Evolutionary conservation across 139 green algal genomes (phyloP).

Genomic region (Chara braunii): DNA sequence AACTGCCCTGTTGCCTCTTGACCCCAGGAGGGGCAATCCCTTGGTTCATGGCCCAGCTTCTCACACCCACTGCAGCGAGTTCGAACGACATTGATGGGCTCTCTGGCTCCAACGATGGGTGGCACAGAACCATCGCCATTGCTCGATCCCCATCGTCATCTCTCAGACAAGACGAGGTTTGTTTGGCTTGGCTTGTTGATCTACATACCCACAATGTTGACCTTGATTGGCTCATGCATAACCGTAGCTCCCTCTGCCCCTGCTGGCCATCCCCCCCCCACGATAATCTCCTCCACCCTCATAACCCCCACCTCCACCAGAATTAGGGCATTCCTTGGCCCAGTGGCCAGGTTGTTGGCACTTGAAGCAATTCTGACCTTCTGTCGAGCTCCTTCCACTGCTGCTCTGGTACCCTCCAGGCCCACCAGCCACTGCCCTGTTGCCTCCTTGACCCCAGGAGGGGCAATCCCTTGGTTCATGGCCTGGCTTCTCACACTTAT

Average conservation of each 20-base stretch:
- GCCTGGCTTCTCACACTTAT: constrained; percentile 39
- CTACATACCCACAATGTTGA: no score
- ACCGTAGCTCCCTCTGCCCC: constrained; percentile 3
- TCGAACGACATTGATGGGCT: no score
- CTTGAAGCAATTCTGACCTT: constrained; percentile 37
- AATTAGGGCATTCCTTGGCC: constrained; percentile 37
- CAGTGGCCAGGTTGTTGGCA: constrained; percentile 43
- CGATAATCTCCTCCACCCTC: constrained; percentile 21
- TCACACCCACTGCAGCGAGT: no score
- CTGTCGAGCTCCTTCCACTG: constrained; percentile 20
- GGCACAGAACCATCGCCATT: no score
- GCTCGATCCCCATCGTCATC: no score
- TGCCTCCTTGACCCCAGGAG: constrained; percentile 8
- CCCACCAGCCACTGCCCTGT: constrained; percentile 8
- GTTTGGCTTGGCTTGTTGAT: no score
- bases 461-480: constrained; percentile 43
- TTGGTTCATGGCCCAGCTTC: no score
- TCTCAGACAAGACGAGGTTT: no score
- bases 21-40: constrained; percentile 12
- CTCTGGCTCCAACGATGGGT: no score
- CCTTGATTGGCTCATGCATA: no score
- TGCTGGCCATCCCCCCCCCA: constrained; percentile 5
- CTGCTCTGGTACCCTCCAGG: constrained; percentile 9
- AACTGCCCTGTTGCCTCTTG: constrained; percentile 13
- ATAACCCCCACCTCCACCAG: constrained; percentile 22